Evolutionary conservation across 805 yeast genomes (phyloP).

Genomic region (Danielozyma ontarioensis): DNA sequence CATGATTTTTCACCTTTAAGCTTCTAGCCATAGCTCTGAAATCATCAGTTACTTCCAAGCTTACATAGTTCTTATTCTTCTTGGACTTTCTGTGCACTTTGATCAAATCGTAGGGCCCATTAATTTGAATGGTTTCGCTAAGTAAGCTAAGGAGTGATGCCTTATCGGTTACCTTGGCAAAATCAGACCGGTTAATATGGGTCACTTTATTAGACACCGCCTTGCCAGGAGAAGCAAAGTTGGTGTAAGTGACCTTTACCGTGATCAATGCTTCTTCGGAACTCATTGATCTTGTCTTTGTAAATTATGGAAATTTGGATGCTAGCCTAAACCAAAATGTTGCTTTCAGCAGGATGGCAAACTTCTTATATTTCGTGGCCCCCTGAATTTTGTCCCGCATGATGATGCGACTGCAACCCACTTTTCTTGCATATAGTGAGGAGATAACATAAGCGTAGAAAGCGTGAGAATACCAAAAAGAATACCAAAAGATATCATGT

Average conservation of each 20-base stretch:
- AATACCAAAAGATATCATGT: too few relatives aligned
- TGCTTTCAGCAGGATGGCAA: not conserved
- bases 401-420: not conserved
- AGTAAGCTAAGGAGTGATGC: too few relatives aligned
- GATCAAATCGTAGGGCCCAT: too few relatives aligned
- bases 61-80: slow-evolving; percentile 36
- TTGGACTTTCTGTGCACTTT: slow-evolving; percentile 39
- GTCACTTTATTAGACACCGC: too few relatives aligned
- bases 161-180: too few relatives aligned
- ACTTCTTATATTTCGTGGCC: not conserved
- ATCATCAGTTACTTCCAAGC: slow-evolving; percentile 34
- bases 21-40: slow-evolving; percentile 42
- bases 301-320: slow-evolving; percentile 27
- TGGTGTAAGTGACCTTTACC: slow-evolving; percentile 8
- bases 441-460: not conserved
- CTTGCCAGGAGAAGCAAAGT: slow-evolving; percentile 1
- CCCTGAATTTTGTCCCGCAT: not conserved
- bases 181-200: too few relatives aligned
- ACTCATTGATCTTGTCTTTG: slow-evolving; percentile 17
- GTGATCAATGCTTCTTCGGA: slow-evolving; percentile 4
- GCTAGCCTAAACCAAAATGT: not conserved
- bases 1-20: slow-evolving; percentile 41
- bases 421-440: not conserved
- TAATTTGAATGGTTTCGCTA: too few relatives aligned
- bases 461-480: too few relatives aligned